phyloP scores from a whole-genome alignment of 148 eudicot species.

The Chenopodium quinoa region DNA sequence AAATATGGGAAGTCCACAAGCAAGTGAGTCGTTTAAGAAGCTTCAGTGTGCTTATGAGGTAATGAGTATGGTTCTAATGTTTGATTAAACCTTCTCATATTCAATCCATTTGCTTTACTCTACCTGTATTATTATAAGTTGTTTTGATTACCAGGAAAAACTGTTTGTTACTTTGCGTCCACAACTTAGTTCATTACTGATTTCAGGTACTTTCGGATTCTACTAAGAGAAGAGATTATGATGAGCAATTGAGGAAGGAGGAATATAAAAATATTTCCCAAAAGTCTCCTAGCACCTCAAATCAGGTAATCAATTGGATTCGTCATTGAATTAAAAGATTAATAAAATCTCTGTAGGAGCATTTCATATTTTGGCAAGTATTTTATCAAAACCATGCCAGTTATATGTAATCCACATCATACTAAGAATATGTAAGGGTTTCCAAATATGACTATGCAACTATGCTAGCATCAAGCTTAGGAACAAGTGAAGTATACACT shows the following conservation, averaged over 20 bases:
- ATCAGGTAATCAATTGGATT: constrained; percentile 50
- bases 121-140: neutral
- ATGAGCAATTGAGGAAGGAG: constrained; percentile 89
- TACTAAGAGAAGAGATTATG: constrained; percentile 87
- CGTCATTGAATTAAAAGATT: neutral
- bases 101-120: neutral
- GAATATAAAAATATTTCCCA: constrained; percentile 61
- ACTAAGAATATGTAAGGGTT: neutral
- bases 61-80: constrained; percentile 9
- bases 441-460: neutral
- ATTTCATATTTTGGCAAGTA: neutral
- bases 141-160: constrained; percentile 3
- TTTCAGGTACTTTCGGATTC: constrained; percentile 92
- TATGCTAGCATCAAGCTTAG: neutral
- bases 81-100: neutral
- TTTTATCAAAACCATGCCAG: neutral
- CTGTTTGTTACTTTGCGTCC: constrained; percentile 2
- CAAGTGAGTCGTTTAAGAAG: constrained; percentile 99
- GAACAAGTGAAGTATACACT: too few relatives aligned
- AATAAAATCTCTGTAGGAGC: neutral
- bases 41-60: constrained; percentile 99
- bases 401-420: neutral
- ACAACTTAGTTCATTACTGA: constrained; percentile 8
- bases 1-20: constrained; percentile 93
- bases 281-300: constrained; percentile 70